Percentiles rank a stretch among this genome's conserved stretches.
Conservation (phyloP, 108 stramenopile genomes). For the Schizochytrium sp. region DNA sequence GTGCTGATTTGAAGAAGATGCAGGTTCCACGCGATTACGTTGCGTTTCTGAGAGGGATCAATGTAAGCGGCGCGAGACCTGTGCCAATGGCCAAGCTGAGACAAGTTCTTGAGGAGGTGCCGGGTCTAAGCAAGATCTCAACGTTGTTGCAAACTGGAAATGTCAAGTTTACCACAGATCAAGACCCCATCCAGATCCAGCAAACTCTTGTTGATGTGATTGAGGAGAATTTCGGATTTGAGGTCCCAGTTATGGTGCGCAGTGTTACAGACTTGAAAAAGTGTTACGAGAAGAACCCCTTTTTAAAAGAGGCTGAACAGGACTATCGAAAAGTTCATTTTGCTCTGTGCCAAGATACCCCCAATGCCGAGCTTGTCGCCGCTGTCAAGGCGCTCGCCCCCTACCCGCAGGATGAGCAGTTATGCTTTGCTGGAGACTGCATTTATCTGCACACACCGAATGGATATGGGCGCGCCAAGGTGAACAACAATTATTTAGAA, state of each 20-base stretch:
- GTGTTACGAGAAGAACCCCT: not conserved
- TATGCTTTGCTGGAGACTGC: not conserved
- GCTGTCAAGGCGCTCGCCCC: not conserved
- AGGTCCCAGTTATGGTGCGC: not conserved
- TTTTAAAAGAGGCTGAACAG: not conserved
- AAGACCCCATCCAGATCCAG: too few species aligned
- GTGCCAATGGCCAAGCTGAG: conserved; percentile 35
- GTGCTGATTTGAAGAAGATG: not conserved
- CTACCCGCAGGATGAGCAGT: not conserved
- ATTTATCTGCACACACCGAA: not conserved
- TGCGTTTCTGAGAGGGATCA: not conserved
- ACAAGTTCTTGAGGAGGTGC: not conserved
- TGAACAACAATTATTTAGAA: conserved; percentile 26
- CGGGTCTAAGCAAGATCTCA: not conserved
- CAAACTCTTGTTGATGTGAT: not conserved
- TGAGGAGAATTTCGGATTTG: not conserved
- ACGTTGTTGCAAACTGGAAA: not conserved
- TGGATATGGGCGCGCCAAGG: conserved; percentile 35
- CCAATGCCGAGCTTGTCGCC: not conserved
- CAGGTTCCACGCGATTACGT: not conserved
- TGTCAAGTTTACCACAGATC: not conserved
- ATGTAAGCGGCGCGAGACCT: conserved; percentile 35
- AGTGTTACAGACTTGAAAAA: not conserved
- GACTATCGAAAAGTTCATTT: conserved; percentile 11
- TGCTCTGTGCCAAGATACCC: not conserved